A percentile compares a stretch with the other conserved stretches of the same genome.
Conservation (phyloP, 2,329 filamentous ascomycete species). For the Alternaria hordeiaustralica region DNA sequence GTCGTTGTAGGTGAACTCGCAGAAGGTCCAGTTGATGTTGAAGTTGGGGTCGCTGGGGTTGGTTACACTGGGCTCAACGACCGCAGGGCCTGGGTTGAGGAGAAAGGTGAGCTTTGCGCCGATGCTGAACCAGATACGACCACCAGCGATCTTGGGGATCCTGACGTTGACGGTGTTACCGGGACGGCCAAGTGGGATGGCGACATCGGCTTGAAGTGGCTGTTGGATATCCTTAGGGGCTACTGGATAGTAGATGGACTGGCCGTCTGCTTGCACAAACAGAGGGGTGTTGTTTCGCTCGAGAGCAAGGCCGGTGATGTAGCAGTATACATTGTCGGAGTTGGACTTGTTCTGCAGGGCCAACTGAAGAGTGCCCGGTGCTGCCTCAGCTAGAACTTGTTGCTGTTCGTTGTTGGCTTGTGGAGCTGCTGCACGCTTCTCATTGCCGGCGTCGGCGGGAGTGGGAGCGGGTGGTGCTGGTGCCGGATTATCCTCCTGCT, state of each 20-base stretch:
- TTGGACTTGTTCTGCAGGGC: slow-evolving; percentile 70
- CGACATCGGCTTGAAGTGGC: slow-evolving; percentile 63
- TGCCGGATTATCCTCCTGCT: slow-evolving; percentile 2
- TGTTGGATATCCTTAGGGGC: slow-evolving; percentile 62
- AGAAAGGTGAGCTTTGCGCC: slow-evolving; percentile 69
- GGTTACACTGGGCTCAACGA: slow-evolving; percentile 76
- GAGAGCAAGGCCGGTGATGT: slow-evolving; percentile 72
- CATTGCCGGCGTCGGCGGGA: slow-evolving; percentile 6
- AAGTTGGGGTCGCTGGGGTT: slow-evolving; percentile 63
- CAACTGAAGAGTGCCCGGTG: slow-evolving; percentile 61
- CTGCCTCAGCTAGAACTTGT: slow-evolving; percentile 31
- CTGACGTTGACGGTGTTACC: slow-evolving; percentile 66
- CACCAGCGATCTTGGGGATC: slow-evolving; percentile 74
- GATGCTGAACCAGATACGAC: slow-evolving; percentile 74
- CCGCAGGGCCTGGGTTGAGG: slow-evolving; percentile 72
- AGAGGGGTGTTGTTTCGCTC: slow-evolving; percentile 66
- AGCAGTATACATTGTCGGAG: slow-evolving; percentile 68
- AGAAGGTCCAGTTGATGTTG: slow-evolving; percentile 54
- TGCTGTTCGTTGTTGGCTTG: slow-evolving; percentile 26
- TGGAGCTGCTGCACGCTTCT: slow-evolving; percentile 17
- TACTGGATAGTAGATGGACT: slow-evolving; percentile 68
- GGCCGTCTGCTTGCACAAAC: slow-evolving; percentile 70
- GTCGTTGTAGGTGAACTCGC: slow-evolving; percentile 58
- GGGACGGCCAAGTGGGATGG: slow-evolving; percentile 68
- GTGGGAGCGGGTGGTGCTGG: not conserved